A percentile compares a stretch with the other conserved stretches of the same genome.
Conservation (phyloP, 2,329 filamentous ascomycete species). For the Monilinia fructigena region DNA sequence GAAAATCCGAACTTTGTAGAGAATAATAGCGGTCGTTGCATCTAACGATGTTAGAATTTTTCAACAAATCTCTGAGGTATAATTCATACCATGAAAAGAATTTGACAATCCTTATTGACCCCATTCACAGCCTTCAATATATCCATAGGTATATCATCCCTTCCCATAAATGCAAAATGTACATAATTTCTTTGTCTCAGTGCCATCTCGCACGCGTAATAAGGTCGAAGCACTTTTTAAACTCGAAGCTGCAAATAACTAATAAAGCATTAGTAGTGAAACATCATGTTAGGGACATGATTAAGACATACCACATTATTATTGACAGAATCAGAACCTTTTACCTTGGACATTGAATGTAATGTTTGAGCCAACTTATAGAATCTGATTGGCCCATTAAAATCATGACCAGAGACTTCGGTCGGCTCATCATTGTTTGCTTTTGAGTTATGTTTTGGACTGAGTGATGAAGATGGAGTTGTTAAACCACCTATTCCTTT, state of each 20-base stretch:
- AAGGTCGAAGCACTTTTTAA: conserved; percentile 70
- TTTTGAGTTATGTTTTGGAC: conserved; percentile 18
- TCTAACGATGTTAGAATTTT: conserved; percentile 48
- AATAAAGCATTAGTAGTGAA: conserved; percentile 22
- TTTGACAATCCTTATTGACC: conserved; percentile 65
- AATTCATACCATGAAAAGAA: conserved; percentile 59
- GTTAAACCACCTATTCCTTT: conserved; percentile 22
- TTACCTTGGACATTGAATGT: conserved; percentile 54
- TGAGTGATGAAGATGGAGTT: conserved; percentile 17
- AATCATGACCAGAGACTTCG: conserved; percentile 47
- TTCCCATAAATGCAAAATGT: conserved; percentile 77
- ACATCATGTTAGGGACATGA: neutral
- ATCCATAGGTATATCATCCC: conserved; percentile 65
- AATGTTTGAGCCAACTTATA: conserved; percentile 63
- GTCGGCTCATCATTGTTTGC: conserved; percentile 27
- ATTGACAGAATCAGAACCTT: conserved; percentile 53
- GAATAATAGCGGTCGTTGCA: conserved; percentile 71
- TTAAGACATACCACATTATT: conserved; percentile 62
- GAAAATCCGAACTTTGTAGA: conserved; percentile 65
- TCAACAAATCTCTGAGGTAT: conserved; percentile 13
- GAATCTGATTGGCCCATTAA: conserved; percentile 70
- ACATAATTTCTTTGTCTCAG: conserved; percentile 66
- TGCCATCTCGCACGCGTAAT: conserved; percentile 82
- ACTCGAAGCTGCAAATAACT: conserved; percentile 73
- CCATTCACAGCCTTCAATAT: conserved; percentile 76